Conservation (phyloP, 352 stramenopile species). For the Elongisporangium undulatum region DNA sequence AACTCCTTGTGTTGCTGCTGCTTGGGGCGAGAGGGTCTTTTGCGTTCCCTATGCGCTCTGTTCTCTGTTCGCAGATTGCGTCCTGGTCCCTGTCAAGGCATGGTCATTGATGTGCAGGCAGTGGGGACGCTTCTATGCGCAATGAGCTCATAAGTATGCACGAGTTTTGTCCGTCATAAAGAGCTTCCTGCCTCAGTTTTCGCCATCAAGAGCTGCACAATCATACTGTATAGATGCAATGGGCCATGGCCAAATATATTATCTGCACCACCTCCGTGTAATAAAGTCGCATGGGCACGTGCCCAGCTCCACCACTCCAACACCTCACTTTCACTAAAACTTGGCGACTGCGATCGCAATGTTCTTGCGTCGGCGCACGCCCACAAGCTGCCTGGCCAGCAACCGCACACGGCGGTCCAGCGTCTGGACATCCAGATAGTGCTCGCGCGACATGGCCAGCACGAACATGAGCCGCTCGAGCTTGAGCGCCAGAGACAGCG, state of each 20-base stretch:
- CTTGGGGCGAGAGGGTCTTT: background rate
- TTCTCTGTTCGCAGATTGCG: background rate
- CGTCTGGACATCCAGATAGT: slow-evolving; percentile 51
- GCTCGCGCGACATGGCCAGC: slow-evolving; percentile 33
- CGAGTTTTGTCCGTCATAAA: background rate
- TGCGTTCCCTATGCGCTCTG: no score
- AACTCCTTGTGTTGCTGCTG: background rate
- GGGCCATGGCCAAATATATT: background rate
- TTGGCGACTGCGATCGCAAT: background rate
- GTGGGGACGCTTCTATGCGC: background rate
- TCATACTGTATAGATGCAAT: no score
- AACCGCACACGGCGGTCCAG: slow-evolving; percentile 43
- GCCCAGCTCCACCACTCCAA: background rate
- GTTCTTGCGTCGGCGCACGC: slow-evolving; percentile 58
- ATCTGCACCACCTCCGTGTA: background rate
- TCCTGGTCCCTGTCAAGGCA: background rate
- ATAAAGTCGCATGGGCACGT: background rate
- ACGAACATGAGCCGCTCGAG: slow-evolving; percentile 63
- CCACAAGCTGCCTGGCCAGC: slow-evolving; percentile 47
- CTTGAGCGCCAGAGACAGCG: slow-evolving; percentile 56
- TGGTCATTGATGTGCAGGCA: background rate
- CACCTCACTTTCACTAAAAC: background rate
- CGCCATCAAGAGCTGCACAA: no score
- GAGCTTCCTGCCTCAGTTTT: background rate
- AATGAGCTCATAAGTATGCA: no score